A percentile compares a stretch with the other conserved stretches of the same genome.
Evolutionary conservation across 352 stramenopile genomes (phyloP).

Genomic region (Paralagenidium karlingii): DNA sequence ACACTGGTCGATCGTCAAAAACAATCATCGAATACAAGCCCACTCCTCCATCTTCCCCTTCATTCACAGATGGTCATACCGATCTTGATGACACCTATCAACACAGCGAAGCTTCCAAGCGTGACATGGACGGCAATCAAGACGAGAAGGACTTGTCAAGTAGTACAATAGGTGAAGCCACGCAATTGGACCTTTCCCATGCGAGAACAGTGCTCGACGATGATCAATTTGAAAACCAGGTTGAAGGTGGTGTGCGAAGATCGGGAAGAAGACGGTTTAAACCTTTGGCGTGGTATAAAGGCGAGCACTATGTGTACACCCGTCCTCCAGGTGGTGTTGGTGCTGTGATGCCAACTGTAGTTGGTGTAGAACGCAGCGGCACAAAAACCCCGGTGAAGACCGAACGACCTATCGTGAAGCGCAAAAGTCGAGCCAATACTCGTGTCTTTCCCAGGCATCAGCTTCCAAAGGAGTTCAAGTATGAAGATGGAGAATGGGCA

Average conservation of each 20-base stretch:
- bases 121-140: neutral
- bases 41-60: no score
- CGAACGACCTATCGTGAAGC: neutral
- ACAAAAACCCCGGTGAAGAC: no score
- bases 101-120: neutral
- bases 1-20: no score
- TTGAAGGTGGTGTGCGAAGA: slow-evolving; percentile 36
- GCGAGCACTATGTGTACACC: slow-evolving; percentile 78
- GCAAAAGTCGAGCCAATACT: neutral
- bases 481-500: slow-evolving; percentile 58
- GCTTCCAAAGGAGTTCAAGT: slow-evolving; percentile 13
- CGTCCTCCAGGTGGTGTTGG: slow-evolving; percentile 70
- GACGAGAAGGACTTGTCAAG: slow-evolving; percentile 9
- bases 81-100: slow-evolving; percentile 1
- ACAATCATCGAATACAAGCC: no score
- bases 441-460: neutral
- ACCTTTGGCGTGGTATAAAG: slow-evolving; percentile 82
- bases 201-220: slow-evolving; percentile 41
- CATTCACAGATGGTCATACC: neutral
- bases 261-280: slow-evolving; percentile 72
- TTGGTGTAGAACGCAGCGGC: no score
- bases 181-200: neutral
- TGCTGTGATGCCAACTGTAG: slow-evolving; percentile 68
- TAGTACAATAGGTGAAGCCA: neutral
- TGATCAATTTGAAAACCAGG: slow-evolving; percentile 13